Evolutionary conservation across 129 eudicot species (phyloP).

Genomic region (Helianthus annuus): DNA sequence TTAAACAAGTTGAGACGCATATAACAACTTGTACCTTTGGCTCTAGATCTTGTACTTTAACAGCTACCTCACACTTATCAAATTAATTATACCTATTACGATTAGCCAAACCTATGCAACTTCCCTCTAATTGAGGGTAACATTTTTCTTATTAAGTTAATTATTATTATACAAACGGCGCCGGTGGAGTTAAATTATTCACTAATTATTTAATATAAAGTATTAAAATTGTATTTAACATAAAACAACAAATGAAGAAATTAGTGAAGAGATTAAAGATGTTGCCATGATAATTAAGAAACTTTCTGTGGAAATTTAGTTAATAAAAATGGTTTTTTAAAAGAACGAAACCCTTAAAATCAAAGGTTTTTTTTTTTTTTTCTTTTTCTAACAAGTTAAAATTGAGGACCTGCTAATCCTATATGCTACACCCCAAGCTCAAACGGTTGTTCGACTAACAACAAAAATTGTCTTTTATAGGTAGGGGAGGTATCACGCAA

Average conservation of each 20-base stretch:
- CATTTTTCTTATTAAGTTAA: not conserved
- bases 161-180: conserved; percentile 8
- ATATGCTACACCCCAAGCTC: too few species aligned
- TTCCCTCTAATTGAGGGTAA: not conserved
- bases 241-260: not conserved
- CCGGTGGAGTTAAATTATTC: not conserved
- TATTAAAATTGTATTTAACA: not conserved
- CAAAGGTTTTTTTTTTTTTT: too few species aligned
- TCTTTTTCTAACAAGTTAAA: too few species aligned
- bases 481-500: too few species aligned
- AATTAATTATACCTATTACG: not conserved
- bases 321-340: too few species aligned
- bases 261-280: not conserved
- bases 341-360: too few species aligned
- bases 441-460: too few species aligned
- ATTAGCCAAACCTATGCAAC: conserved; percentile 6
- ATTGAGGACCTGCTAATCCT: too few species aligned
- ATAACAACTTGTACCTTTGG: not conserved
- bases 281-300: not conserved
- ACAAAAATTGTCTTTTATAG: too few species aligned
- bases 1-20: not conserved
- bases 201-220: not conserved
- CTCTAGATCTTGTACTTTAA: conserved; percentile 13
- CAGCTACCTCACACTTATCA: conserved; percentile 20
- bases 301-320: not conserved